Conservation (phyloP, 177 flowering plant species). For the Vitis hybrid region DNA sequence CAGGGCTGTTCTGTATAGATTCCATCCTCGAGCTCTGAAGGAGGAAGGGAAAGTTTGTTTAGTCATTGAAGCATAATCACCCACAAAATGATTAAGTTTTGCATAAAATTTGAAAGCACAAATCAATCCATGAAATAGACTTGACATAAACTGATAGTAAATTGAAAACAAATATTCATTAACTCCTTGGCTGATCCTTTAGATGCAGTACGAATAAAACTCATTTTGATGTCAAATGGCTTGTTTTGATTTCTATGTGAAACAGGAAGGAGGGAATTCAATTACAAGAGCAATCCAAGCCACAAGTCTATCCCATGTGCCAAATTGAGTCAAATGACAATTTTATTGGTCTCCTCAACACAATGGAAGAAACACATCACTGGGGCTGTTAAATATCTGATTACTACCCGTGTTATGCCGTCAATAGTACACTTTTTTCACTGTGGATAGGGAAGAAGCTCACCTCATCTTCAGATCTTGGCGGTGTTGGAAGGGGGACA, state of each 20-base stretch:
- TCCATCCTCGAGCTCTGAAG: constrained; percentile 46
- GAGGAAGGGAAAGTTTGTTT: neutral
- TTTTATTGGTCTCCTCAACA: no score
- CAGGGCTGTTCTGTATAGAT: constrained; percentile 54
- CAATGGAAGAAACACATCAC: no score
- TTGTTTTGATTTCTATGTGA: no score
- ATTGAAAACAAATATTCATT: neutral
- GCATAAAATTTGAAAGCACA: neutral
- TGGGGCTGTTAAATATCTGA: no score
- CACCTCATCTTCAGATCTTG: constrained; percentile 90
- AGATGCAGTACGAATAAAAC: neutral
- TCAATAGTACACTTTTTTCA: neutral
- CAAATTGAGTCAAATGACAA: no score
- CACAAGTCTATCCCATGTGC: no score
- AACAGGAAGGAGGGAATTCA: no score
- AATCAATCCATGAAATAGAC: neutral
- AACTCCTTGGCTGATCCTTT: neutral
- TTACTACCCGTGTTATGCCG: no score
- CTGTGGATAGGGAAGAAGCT: constrained; percentile 1
- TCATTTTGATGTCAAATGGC: neutral
- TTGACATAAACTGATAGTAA: neutral
- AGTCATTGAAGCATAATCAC: neutral
- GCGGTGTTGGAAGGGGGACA: constrained; percentile 71
- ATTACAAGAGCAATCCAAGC: no score
- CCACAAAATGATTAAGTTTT: neutral